Conservation (phyloP, 2,329 filamentous ascomycete genomes). For the Eutypa lata region DNA sequence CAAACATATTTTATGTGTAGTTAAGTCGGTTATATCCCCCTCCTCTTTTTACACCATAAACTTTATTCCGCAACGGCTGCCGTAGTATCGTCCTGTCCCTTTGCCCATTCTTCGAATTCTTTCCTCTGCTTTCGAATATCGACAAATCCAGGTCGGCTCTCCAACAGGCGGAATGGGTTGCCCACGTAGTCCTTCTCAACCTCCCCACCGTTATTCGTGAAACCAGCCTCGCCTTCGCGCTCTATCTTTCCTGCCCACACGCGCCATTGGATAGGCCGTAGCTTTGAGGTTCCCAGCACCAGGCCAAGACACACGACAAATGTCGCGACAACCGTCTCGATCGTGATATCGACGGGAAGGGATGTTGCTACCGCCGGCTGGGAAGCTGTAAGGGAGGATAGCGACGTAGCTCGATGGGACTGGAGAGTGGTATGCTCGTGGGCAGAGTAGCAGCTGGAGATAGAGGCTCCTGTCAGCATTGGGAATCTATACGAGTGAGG, state of each 20-base stretch:
- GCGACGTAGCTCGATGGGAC: conserved; percentile 49
- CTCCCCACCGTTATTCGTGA: conserved; percentile 56
- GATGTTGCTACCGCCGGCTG: conserved; percentile 39
- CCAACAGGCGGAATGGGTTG: conserved; percentile 77
- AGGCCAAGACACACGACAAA: conserved; percentile 80
- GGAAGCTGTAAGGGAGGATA: conserved; percentile 41
- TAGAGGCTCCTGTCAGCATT: conserved; percentile 11
- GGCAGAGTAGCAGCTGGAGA: conserved; percentile 83
- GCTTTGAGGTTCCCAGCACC: conserved; percentile 69
- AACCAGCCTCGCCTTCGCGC: conserved; percentile 63
- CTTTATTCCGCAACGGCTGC: background rate
- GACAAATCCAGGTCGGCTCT: conserved; percentile 79
- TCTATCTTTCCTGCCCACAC: conserved; percentile 84
- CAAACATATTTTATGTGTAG: background rate
- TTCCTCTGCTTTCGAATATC: conserved; percentile 79
- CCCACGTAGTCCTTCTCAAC: conserved; percentile 68
- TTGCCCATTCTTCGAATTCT: conserved; percentile 76
- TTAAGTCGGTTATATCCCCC: background rate
- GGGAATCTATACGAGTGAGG: conserved; percentile 1
- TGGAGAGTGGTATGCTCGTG: conserved; percentile 83
- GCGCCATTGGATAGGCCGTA: conserved; percentile 82
- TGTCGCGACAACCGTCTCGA: conserved; percentile 81
- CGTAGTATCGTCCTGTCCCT: conserved; percentile 25
- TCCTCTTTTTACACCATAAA: background rate
- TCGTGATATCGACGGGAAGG: conserved; percentile 80